phyloP scores from a whole-genome alignment of 2,329 filamentous ascomycete genomes.

The Xenoacremonium recifei region DNA sequence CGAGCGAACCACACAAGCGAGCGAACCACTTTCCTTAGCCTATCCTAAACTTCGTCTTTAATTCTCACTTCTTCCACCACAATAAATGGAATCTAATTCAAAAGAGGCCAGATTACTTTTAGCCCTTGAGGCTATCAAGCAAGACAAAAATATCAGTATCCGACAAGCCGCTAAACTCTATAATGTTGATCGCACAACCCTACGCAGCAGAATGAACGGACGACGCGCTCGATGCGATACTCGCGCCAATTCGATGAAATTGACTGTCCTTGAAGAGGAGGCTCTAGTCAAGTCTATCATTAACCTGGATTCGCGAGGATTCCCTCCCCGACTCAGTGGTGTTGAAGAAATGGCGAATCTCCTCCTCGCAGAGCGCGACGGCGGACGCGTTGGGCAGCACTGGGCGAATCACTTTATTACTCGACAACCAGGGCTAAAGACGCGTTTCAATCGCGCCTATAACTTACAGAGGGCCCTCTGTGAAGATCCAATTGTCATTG shows the following conservation, averaged over 20 bases:
- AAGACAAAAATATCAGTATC: not conserved
- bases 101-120: not conserved
- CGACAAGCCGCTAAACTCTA: not conserved
- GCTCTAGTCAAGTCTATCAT: constrained; percentile 16
- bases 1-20: not conserved
- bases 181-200: not conserved
- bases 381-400: constrained; percentile 16
- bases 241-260: constrained; percentile 5
- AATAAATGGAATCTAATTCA: not conserved
- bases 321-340: constrained; percentile 16
- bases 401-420: constrained; percentile 27
- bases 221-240: constrained; percentile 2
- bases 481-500: constrained; percentile 21
- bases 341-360: not conserved
- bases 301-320: constrained; percentile 19
- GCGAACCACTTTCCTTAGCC: not conserved
- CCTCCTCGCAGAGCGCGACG: constrained; percentile 18
- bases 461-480: constrained; percentile 22
- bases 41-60: not conserved
- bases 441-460: constrained; percentile 18
- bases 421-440: constrained; percentile 21
- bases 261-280: constrained; percentile 8
- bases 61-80: not conserved
- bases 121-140: not conserved
- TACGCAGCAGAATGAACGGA: not conserved